Evolutionary conservation across 2,329 filamentous ascomycete species (phyloP).

Genomic region (Pseudopithomyces maydicus): DNA sequence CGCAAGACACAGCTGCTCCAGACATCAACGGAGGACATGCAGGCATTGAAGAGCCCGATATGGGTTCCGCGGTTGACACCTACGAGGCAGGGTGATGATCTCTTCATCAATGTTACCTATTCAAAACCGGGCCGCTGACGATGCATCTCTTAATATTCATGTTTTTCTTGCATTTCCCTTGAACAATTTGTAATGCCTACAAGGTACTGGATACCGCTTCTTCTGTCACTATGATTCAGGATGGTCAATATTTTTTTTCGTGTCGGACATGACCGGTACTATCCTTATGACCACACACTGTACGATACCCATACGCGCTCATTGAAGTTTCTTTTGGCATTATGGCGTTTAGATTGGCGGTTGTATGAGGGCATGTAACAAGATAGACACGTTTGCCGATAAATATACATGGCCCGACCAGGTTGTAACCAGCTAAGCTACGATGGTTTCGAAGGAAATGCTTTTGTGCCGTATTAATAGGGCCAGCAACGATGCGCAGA

Average conservation of each 20-base stretch:
- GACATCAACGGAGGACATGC: slow-evolving; percentile 17
- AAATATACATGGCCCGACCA: not conserved
- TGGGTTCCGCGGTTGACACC: slow-evolving; percentile 72
- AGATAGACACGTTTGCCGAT: not conserved
- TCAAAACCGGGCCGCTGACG: slow-evolving; percentile 16
- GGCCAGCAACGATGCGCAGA: not conserved
- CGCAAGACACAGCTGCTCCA: slow-evolving; percentile 15
- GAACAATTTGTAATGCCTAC: slow-evolving; percentile 5
- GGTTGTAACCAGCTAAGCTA: too few species aligned
- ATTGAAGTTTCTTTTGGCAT: not conserved
- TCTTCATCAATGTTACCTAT: slow-evolving; percentile 56
- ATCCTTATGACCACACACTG: not conserved
- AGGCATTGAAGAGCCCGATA: slow-evolving; percentile 51
- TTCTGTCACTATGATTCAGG: not conserved
- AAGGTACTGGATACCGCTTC: not conserved
- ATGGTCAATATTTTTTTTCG: not conserved
- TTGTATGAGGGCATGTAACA: not conserved
- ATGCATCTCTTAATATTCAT: not conserved
- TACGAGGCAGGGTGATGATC: slow-evolving; percentile 67
- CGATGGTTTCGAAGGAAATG: not conserved
- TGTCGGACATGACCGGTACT: not conserved
- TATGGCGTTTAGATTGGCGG: not conserved
- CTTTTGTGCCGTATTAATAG: not conserved
- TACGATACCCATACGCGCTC: slow-evolving; percentile 7
- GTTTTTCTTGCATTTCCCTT: slow-evolving; percentile 1